Evolutionary conservation across 805 yeast species (phyloP).

Genomic region (Yamadazyma ubonensis): DNA sequence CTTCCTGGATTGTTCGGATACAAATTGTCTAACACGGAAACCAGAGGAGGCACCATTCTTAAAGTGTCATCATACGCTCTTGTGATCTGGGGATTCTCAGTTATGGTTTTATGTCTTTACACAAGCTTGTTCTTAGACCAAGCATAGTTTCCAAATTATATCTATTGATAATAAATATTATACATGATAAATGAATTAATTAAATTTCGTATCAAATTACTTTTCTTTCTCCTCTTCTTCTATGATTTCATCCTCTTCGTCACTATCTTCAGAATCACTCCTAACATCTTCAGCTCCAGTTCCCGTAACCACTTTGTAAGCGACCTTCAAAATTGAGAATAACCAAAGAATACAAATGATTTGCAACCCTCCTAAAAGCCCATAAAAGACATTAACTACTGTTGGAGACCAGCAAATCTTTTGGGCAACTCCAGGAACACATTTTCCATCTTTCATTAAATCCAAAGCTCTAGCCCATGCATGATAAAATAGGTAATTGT

Average conservation of each 20-base stretch:
- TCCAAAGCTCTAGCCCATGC: constrained; percentile 43
- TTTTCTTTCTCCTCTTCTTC: constrained; percentile 18
- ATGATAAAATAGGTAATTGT: constrained; percentile 64
- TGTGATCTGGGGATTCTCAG: constrained; percentile 52
- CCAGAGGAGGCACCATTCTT: constrained; percentile 26
- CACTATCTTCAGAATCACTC: constrained; percentile 72
- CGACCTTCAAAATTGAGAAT: constrained; percentile 68
- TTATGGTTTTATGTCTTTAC: constrained; percentile 53
- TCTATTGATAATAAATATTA: background rate
- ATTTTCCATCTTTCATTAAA: constrained; percentile 44
- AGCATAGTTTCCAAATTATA: constrained; percentile 6
- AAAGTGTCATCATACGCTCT: constrained; percentile 41
- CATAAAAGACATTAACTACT: constrained; percentile 48
- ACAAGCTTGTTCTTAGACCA: constrained; percentile 45
- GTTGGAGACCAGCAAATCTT: constrained; percentile 52
- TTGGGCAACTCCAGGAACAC: constrained; percentile 33
- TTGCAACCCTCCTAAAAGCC: constrained; percentile 65
- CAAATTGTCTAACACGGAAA: constrained; percentile 42
- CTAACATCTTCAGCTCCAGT: constrained; percentile 82
- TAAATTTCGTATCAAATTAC: background rate
- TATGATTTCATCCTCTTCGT: constrained; percentile 24
- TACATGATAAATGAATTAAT: constrained; percentile 6
- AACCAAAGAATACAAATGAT: constrained; percentile 69
- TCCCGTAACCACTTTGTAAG: constrained; percentile 67
- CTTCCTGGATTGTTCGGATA: constrained; percentile 78